Conservation (phyloP, 176 grass and related monocot species). For the Avena atlantica region DNA sequence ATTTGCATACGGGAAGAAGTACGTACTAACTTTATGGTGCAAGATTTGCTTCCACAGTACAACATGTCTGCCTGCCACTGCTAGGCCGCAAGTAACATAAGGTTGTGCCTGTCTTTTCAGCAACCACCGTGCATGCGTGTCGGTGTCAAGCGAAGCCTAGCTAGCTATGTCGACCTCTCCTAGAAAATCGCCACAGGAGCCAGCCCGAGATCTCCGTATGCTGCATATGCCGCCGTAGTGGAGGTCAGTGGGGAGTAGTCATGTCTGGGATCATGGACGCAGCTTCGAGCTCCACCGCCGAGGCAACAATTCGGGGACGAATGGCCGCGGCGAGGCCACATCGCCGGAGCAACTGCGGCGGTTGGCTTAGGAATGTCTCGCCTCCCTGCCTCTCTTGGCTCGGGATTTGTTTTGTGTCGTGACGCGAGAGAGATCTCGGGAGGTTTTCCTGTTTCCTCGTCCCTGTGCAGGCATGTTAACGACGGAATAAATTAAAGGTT, state of each 20-base stretch:
- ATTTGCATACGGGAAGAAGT: too few relatives aligned
- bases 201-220: too few relatives aligned
- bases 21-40: constrained; percentile 13
- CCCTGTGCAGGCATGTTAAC: background rate
- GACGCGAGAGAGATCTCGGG: constrained; percentile 1
- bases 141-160: background rate
- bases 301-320: background rate
- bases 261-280: constrained; percentile 49
- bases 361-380: background rate
- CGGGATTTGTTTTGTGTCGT: background rate
- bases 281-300: background rate
- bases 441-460: constrained; percentile 24
- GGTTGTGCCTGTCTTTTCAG: constrained; percentile 7
- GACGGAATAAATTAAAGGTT: background rate
- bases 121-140: background rate
- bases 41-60: background rate
- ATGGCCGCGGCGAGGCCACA: constrained; percentile 36
- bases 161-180: background rate
- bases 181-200: too few relatives aligned
- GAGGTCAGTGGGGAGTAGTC: constrained; percentile 9
- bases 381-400: background rate
- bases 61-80: background rate
- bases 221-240: background rate
- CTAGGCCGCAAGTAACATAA: background rate
- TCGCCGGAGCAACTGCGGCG: constrained; percentile 7